These are phyloP conservation scores for Candida loeiensis DNA, from an alignment of 805 yeast genomes.

Conservation along the genomic window DNA sequence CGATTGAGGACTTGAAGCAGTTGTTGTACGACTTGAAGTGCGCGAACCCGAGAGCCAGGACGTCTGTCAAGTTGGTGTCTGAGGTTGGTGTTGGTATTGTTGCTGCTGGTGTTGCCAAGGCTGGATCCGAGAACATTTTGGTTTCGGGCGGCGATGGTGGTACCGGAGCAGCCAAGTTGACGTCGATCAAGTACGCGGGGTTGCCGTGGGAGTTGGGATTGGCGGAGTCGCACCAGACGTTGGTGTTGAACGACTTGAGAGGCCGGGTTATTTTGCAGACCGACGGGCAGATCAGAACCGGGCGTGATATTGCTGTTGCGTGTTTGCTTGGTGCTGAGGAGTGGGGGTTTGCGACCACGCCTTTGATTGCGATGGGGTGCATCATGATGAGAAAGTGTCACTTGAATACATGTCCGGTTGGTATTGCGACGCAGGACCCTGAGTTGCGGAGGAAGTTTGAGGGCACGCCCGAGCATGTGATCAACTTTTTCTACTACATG, in stretches of 20 bases:
- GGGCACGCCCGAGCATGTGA: slow-evolving; percentile 98
- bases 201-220: slow-evolving; percentile 98
- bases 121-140: slow-evolving; percentile 94
- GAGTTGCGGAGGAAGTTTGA: slow-evolving; percentile 84
- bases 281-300: slow-evolving; percentile 97
- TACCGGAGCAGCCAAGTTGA: slow-evolving; percentile 98
- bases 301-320: slow-evolving; percentile 95
- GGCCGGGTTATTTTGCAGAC: slow-evolving; percentile 95
- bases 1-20: slow-evolving; percentile 96
- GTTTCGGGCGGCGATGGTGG: slow-evolving; percentile 99
- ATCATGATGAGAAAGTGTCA: slow-evolving; percentile 95
- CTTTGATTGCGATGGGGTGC: slow-evolving; percentile 96
- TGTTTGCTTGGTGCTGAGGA: slow-evolving; percentile 97
- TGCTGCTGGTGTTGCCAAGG: slow-evolving; percentile 99
- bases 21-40: slow-evolving; percentile 94
- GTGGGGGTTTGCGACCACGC: slow-evolving; percentile 97
- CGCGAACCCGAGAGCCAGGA: slow-evolving; percentile 94
- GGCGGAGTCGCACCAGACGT: slow-evolving; percentile 97
- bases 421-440: slow-evolving; percentile 98
- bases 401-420: slow-evolving; percentile 92
- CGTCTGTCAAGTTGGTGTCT: slow-evolving; percentile 92
- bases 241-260: slow-evolving; percentile 91
- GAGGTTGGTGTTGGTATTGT: slow-evolving; percentile 99
- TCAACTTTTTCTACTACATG: slow-evolving; percentile 93
- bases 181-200: slow-evolving; percentile 96